A percentile compares a stretch with the other conserved stretches of the same genome.
These are phyloP conservation scores for Globisporangium cederbergense DNA, from an alignment of 352 stramenopile genomes.

Conservation along the genomic window DNA sequence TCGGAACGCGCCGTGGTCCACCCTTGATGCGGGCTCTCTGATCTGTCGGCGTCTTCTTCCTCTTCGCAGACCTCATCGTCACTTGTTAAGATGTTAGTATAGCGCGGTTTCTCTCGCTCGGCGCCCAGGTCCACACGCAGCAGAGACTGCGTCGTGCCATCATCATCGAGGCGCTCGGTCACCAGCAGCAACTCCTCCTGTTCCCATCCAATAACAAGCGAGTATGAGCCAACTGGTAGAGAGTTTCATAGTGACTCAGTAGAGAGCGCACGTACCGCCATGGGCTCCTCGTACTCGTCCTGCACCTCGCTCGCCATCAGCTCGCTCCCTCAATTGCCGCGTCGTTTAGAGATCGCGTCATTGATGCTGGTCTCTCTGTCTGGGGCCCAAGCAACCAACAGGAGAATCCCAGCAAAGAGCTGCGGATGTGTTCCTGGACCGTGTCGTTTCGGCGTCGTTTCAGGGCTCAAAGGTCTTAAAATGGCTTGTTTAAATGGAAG, in stretches of 20 bases:
- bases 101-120: not conserved
- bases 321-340: not conserved
- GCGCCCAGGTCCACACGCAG: not conserved
- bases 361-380: too few relatives aligned
- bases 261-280: not conserved
- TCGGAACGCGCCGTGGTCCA: slow-evolving; percentile 4
- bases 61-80: not conserved
- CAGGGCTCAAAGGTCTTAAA: too few relatives aligned
- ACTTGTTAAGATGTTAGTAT: not conserved
- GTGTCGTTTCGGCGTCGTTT: too few relatives aligned
- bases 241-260: not conserved
- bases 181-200: slow-evolving; percentile 8
- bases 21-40: not conserved
- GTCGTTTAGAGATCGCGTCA: not conserved
- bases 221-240: not conserved
- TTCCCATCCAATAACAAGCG: not conserved
- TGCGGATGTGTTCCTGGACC: too few relatives aligned
- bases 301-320: slow-evolving; percentile 21
- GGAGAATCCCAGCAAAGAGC: too few relatives aligned
- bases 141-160: not conserved
- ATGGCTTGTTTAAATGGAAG: too few relatives aligned
- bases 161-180: slow-evolving; percentile 13
- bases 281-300: slow-evolving; percentile 23
- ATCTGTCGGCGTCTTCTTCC: not conserved
- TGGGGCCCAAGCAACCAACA: too few relatives aligned